phyloP scores from a whole-genome alignment of 1,284 basidiomycete species.

The Trichosporon sp. region DNA sequence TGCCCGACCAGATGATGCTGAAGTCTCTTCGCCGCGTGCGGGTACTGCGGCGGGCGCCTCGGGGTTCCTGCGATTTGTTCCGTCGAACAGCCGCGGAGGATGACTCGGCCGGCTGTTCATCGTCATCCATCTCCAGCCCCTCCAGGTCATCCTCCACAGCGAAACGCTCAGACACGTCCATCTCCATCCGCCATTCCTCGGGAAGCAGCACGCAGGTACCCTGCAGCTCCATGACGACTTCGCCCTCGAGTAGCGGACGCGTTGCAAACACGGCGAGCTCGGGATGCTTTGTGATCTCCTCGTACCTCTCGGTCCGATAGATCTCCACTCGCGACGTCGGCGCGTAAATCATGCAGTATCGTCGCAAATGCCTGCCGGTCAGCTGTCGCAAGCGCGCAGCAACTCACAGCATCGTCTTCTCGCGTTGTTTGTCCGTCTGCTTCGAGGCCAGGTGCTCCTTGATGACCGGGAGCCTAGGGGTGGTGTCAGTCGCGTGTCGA shows the following conservation, averaged over 20 bases:
- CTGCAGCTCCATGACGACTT: slow-evolving; percentile 47
- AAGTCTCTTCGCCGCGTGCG: slow-evolving; percentile 52
- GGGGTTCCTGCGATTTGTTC: slow-evolving; percentile 18
- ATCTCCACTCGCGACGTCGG: slow-evolving; percentile 54
- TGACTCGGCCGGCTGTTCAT: slow-evolving; percentile 13
- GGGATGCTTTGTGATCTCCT: slow-evolving; percentile 46
- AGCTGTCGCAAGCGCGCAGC: not conserved
- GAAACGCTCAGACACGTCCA: slow-evolving; percentile 30
- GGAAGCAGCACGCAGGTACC: slow-evolving; percentile 50
- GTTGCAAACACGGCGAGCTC: slow-evolving; percentile 55
- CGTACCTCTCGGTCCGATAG: slow-evolving; percentile 50
- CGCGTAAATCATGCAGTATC: slow-evolving; percentile 47
- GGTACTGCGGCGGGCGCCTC: slow-evolving; percentile 37
- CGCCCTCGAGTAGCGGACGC: slow-evolving; percentile 37
- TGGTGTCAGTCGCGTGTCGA: not conserved
- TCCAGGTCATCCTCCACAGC: slow-evolving; percentile 23
- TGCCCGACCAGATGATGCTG: slow-evolving; percentile 52
- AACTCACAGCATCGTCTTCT: slow-evolving; percentile 22
- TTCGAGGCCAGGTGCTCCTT: slow-evolving; percentile 45
- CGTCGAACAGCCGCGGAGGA: slow-evolving; percentile 21
- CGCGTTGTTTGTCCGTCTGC: slow-evolving; percentile 38
- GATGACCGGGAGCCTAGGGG: slow-evolving; percentile 37
- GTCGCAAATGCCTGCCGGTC: slow-evolving; percentile 44
- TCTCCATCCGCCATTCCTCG: slow-evolving; percentile 48
- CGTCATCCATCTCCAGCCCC: slow-evolving; percentile 18